Base-by-base conservation (phyloP, 371 early-diverging fungal species). In the Mucor plumbeus region DNA sequence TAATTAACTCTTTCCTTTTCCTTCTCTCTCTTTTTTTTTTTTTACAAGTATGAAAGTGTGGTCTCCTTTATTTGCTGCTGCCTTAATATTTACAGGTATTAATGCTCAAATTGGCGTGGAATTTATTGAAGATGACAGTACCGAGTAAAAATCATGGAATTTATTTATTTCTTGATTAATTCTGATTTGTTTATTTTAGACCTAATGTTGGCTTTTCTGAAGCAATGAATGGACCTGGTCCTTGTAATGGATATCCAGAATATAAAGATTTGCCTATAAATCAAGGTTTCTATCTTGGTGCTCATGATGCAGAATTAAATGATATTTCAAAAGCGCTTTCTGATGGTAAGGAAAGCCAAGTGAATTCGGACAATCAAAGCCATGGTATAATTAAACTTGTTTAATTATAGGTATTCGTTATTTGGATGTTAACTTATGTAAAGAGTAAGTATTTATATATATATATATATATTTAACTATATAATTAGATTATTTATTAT, bases 191-290 rank as follows among this genome's bases (percentile, higher is more conserved):
- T 14, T 26, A 31, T 31, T 4, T 26, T 26, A 53, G 53, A 7
- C 13, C 53, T 9, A 26, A 55, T 10, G 9, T 57, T 33, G 48
- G 55, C 40, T 48, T 57, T 17, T 44, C 55, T 5, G 64, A 55
- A 21, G 64, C 47, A 6, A 44, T 17, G 10, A 61, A 69, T n/a
- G 67, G 61, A 3, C 67, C 72, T 21, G 44, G 39, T 14, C 76
- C 80, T 38, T 82, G 82, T 54, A 82, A 82, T 44, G 76, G 74
- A 7, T 76, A 68, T 17, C 78, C 82, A 0, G 67, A 79, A 17
- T 69, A 76, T 10, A 61, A 68, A 34, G 40, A 76, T 1, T 35
- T 82, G 53, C 79, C 79, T 26, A 59, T 77, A 31, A 75, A 79
- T 38, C 71, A 75, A 38, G 77, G 63, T 5, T 72, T 79, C 43